Conservation (phyloP, 352 stramenopile species). For the Paralagenidium karlingii region DNA sequence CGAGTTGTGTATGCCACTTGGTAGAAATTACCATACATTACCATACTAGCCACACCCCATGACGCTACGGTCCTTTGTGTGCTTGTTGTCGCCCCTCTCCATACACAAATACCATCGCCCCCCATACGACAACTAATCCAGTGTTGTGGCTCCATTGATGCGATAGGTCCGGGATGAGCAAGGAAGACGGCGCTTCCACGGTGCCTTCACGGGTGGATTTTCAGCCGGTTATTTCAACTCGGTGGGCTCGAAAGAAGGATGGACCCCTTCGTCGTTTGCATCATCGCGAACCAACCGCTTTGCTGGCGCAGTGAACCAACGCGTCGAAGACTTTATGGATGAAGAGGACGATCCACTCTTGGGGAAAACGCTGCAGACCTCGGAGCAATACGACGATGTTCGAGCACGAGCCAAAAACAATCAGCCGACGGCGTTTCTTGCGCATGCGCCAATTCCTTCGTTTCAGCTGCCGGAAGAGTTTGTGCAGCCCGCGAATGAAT, state of each 20-base stretch:
- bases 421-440: constrained; percentile 4
- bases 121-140: no score
- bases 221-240: constrained; percentile 91
- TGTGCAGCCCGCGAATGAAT: constrained; percentile 43
- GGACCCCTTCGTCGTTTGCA: constrained; percentile 65
- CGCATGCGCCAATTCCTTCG: constrained; percentile 13
- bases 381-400: constrained; percentile 47
- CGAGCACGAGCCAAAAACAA: constrained; percentile 18
- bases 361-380: constrained; percentile 59
- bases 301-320: constrained; percentile 29
- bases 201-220: constrained; percentile 90
- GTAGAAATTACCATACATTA: no score
- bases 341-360: constrained; percentile 87
- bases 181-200: constrained; percentile 81
- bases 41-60: no score
- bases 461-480: constrained; percentile 2
- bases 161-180: constrained; percentile 58
- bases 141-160: no score
- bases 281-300: constrained; percentile 54
- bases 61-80: no score
- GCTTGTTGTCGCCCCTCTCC: no score
- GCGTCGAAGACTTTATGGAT: constrained; percentile 90
- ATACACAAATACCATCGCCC: no score
- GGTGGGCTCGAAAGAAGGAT: constrained; percentile 85
- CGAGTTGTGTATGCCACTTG: no score